Conservation (phyloP, 441 rosid species). For the Pelargonium fulgidum region DNA sequence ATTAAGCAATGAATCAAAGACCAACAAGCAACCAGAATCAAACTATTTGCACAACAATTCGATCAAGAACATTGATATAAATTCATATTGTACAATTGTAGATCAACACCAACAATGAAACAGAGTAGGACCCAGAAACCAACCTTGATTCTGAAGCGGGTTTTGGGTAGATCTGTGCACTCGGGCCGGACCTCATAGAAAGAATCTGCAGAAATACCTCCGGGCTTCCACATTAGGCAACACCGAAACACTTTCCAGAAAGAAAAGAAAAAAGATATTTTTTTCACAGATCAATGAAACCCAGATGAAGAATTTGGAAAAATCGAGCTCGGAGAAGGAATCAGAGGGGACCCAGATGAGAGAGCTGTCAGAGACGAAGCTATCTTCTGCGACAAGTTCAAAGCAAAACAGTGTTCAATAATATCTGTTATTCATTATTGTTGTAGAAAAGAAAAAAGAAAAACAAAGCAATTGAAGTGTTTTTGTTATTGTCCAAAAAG, state of each 20-base stretch:
- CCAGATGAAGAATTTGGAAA: conserved; percentile 1
- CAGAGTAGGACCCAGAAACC: neutral
- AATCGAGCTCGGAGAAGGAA: neutral
- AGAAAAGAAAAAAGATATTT: no score
- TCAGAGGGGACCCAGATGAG: neutral
- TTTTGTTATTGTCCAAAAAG: neutral
- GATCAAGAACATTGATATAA: neutral
- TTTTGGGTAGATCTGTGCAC: neutral
- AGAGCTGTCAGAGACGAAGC: neutral
- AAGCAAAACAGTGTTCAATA: neutral
- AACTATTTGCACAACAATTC: neutral
- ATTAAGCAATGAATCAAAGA: neutral
- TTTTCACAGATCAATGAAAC: neutral
- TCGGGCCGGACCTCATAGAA: conserved; percentile 6
- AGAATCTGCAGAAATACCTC: neutral
- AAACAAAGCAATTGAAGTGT: neutral
- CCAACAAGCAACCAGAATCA: neutral
- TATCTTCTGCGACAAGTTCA: neutral
- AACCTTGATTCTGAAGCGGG: conserved; percentile 5
- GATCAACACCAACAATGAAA: neutral
- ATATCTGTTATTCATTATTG: no score
- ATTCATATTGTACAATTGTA: neutral
- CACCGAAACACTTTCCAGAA: neutral
- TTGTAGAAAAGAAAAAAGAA: neutral
- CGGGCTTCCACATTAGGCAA: neutral